Percentiles rank a stretch among this genome's conserved stretches.
phyloP scores from a whole-genome alignment of 371 early-diverging fungal species.

The Scutellospora calospora region DNA sequence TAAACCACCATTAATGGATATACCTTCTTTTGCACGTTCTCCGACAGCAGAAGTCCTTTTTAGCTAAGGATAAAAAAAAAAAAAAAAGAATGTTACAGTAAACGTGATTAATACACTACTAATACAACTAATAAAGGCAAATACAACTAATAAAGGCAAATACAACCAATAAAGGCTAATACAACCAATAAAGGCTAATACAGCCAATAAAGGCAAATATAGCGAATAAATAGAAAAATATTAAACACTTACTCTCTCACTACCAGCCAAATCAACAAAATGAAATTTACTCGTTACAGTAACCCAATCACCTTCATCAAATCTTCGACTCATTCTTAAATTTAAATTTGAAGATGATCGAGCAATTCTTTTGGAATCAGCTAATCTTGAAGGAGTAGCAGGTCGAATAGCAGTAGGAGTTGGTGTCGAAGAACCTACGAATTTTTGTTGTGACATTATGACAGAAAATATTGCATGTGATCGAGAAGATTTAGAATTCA shows the following conservation, averaged over 20 bases:
- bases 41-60: constrained; percentile 97
- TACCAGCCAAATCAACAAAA: constrained; percentile 99
- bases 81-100: not conserved
- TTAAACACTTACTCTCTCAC: constrained; percentile 80
- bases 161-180: too few species aligned
- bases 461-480: constrained; percentile 98
- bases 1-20: constrained; percentile 98
- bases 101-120: not conserved
- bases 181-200: too few species aligned
- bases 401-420: not conserved
- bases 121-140: too few species aligned
- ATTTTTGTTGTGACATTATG: constrained; percentile 78
- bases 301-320: constrained; percentile 60
- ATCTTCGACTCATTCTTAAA: constrained; percentile 34
- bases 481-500: constrained; percentile 96
- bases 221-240: not conserved
- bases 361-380: constrained; percentile 23
- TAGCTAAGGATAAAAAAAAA: constrained; percentile 53
- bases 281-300: constrained; percentile 80
- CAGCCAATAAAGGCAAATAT: too few species aligned
- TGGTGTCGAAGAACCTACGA: constrained; percentile 53
- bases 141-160: too few species aligned
- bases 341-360: constrained; percentile 1
- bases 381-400: constrained; percentile 23
- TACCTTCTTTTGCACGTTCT: constrained; percentile 96